A percentile compares a stretch with the other conserved stretches of the same genome.
Evolutionary conservation across 2,329 filamentous ascomycete species (phyloP).

Genomic region (Diaporthe citri): DNA sequence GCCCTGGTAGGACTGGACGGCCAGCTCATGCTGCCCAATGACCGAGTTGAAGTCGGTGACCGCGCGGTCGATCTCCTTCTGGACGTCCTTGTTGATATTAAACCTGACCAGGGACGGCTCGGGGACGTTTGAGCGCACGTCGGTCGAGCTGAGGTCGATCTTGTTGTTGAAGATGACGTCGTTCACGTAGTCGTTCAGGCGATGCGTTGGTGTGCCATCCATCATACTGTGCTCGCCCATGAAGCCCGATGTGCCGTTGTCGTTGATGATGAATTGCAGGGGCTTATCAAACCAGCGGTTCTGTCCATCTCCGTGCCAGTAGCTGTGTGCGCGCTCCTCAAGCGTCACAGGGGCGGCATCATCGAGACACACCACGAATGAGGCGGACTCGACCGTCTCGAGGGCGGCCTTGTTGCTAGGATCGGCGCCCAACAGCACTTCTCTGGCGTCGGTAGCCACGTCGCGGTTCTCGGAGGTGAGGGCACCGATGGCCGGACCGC

Average conservation of each 20-base stretch:
- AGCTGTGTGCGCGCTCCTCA: constrained; percentile 93
- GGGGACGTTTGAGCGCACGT: constrained; percentile 83
- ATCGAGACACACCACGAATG: constrained; percentile 94
- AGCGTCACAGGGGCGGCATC: constrained; percentile 91
- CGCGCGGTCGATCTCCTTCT: constrained; percentile 83
- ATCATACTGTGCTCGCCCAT: constrained; percentile 99
- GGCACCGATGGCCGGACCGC: constrained; percentile 80
- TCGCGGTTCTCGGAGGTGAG: constrained; percentile 95
- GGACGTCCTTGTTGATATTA: constrained; percentile 78
- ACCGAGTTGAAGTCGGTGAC: constrained; percentile 82
- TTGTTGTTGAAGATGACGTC: constrained; percentile 94
- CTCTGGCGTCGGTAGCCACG: constrained; percentile 87
- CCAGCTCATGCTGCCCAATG: constrained; percentile 89
- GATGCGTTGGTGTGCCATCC: constrained; percentile 98
- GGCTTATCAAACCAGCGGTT: constrained; percentile 99
- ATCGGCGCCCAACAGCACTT: constrained; percentile 80
- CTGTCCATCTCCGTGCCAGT: constrained; percentile 97
- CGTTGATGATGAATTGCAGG: constrained; percentile 96
- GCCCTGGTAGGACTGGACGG: constrained; percentile 94
- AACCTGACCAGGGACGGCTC: constrained; percentile 85
- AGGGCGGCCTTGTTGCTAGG: constrained; percentile 83
- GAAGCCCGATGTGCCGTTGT: constrained; percentile 97
- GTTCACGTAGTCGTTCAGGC: constrained; percentile 95
- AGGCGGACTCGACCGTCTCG: constrained; percentile 86
- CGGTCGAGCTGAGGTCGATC: constrained; percentile 86